Base-by-base conservation (phyloP, 2,329 filamentous ascomycete species). In the Xylariales sp. region DNA sequence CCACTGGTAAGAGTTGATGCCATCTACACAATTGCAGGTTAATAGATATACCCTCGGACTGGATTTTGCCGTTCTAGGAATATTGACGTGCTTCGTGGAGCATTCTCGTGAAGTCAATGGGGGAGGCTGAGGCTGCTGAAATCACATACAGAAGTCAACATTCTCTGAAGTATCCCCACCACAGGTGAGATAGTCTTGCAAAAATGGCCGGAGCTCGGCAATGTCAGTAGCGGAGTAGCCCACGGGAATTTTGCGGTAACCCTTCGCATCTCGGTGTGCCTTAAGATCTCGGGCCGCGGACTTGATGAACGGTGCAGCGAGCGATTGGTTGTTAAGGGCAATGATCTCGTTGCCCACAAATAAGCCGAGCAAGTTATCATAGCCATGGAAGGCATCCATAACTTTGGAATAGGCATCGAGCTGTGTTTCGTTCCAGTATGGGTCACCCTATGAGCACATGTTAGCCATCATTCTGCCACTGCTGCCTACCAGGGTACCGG, bases 301-400 rank as follows among this genome's bases (percentile, higher is more conserved):
- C 80, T 97, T 94, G 81, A 97, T 89, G 78, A 90, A 97, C 2
- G 93, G 93, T 8, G 93, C 93, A 39, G 91, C 91, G 32, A 81
- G 76, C 46, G 87, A 89, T 75, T 88, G 84, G 70, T 84, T 83
- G 67, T 82, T 81, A 53, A 82, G 83, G 48, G 90, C 91, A 74
- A 97, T 89, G 67, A 96, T 91, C 79, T 97, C 94, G 76, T 97
- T 97, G 71, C 93, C 94, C 67, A 97, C 86, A 75, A 97, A 95
- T 79, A 96, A 92, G 53, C 92, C 93, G 10, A 93, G 88, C 1
- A 92, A 86, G 78, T 97, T 97, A 80, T 94, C 87, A 78, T 91
- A 97, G 56, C 85, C 80, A 52, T 91, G 87, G 80, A 96, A 95
- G 41, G 88, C 85, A 76, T 97, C 93, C 83, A 96, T 88, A 72